Percentiles rank a stretch among this genome's conserved stretches.
phyloP scores from a whole-genome alignment of 202 grass and related monocot species.

The Musa balbisiana region DNA sequence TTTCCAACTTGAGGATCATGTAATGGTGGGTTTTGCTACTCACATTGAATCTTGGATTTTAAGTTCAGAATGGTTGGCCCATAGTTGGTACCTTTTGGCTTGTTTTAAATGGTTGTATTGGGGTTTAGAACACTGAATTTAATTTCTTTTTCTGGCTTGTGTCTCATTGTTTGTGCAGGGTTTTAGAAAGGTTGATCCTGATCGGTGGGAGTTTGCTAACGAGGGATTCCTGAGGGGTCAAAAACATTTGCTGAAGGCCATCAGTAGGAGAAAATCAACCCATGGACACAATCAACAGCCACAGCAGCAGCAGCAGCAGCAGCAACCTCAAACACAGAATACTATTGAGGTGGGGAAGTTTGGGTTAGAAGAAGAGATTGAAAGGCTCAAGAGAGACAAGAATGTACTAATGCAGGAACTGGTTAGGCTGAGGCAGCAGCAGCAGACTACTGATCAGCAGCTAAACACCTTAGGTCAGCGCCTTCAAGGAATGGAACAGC shows the following conservation, averaged over 20 bases:
- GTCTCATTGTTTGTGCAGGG: slow-evolving; percentile 25
- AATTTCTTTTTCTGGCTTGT: neutral
- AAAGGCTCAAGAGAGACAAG: slow-evolving; percentile 37
- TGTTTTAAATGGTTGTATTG: too few species aligned
- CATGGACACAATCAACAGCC: slow-evolving; percentile 21
- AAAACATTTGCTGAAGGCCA: slow-evolving; percentile 46
- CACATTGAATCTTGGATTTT: too few species aligned
- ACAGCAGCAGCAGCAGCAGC: neutral
- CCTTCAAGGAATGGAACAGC: slow-evolving; percentile 40
- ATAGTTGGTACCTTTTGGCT: too few species aligned
- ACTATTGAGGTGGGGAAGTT: slow-evolving; percentile 21
- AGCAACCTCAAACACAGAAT: slow-evolving; percentile 4
- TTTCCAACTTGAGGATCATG: too few species aligned
- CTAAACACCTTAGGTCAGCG: slow-evolving; percentile 43
- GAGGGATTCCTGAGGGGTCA: slow-evolving; percentile 45
- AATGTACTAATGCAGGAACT: slow-evolving; percentile 40
- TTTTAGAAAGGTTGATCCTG: slow-evolving; percentile 46
- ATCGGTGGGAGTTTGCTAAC: slow-evolving; percentile 55
- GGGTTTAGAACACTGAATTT: neutral
- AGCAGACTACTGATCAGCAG: slow-evolving; percentile 31
- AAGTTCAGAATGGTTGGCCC: too few species aligned
- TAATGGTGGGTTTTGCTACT: too few species aligned
- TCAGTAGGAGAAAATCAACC: slow-evolving; percentile 33
- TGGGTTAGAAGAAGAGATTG: slow-evolving; percentile 5
- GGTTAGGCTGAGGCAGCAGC: slow-evolving; percentile 33